These are phyloP conservation scores for Trichosporon sp. DNA, from an alignment of 1,284 basidiomycete genomes.

Conservation along the genomic window DNA sequence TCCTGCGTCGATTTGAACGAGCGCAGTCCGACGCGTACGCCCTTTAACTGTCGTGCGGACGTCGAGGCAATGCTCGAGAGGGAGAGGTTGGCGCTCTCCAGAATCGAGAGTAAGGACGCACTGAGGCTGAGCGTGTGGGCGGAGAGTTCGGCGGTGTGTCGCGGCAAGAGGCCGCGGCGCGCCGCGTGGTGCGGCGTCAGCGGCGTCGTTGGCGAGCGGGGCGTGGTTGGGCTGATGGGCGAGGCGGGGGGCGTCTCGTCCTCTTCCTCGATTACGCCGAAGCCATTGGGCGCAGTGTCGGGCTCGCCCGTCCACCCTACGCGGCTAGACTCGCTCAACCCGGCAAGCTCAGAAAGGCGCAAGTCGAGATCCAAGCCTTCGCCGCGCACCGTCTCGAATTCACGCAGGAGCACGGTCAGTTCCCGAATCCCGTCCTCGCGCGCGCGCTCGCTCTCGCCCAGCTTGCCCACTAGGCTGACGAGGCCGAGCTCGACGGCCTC, in stretches of 20 bases:
- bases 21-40: slow-evolving; percentile 21
- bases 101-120: not conserved
- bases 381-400: slow-evolving; percentile 21
- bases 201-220: not conserved
- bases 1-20: slow-evolving; percentile 24
- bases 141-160: not conserved
- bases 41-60: slow-evolving; percentile 19
- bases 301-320: slow-evolving; percentile 23
- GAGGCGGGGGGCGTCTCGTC: not conserved
- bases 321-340: not conserved
- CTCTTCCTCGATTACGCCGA: not conserved
- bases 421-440: slow-evolving; percentile 31
- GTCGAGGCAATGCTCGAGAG: slow-evolving; percentile 19
- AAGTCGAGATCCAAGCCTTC: slow-evolving; percentile 17
- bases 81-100: slow-evolving; percentile 4
- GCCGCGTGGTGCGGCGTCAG: not conserved
- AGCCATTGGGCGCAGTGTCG: not conserved
- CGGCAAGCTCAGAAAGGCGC: not conserved
- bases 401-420: slow-evolving; percentile 24
- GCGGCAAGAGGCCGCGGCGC: not conserved
- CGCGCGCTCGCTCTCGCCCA: slow-evolving; percentile 28
- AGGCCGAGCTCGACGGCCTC: slow-evolving; percentile 24
- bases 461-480: slow-evolving; percentile 9
- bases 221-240: not conserved
- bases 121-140: not conserved